Conservation (phyloP, 2,329 filamentous ascomycete species). For the Cercospora zeae-maydis region DNA sequence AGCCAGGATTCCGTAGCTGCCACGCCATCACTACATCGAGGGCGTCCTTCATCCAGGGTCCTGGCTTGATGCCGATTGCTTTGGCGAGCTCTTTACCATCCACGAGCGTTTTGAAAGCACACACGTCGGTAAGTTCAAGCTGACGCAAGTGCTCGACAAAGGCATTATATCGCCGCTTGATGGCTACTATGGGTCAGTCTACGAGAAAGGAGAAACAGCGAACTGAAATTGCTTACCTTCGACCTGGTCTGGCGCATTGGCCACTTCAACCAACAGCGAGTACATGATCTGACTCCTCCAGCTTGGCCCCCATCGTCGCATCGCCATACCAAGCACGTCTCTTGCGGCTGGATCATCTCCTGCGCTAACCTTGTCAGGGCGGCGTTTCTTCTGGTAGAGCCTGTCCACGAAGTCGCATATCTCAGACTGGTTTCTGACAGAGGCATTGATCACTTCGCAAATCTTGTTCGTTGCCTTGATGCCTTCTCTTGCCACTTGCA, state of each 20-base stretch:
- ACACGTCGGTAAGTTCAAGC: constrained; percentile 51
- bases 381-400: constrained; percentile 48
- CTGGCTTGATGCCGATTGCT: constrained; percentile 64
- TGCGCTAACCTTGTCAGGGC: constrained; percentile 46
- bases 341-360: constrained; percentile 46
- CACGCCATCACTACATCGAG: constrained; percentile 78
- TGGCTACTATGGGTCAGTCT: constrained; percentile 34
- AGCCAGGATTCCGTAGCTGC: constrained; percentile 77
- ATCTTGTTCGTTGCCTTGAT: constrained; percentile 76
- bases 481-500: constrained; percentile 68
- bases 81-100: constrained; percentile 72
- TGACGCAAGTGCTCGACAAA: constrained; percentile 53
- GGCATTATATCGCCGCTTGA: constrained; percentile 50
- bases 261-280: constrained; percentile 62
- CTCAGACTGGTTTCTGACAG: constrained; percentile 58
- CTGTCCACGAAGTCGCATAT: constrained; percentile 61
- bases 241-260: constrained; percentile 38
- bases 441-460: constrained; percentile 62
- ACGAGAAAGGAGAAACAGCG: constrained; percentile 3
- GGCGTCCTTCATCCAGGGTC: constrained; percentile 79
- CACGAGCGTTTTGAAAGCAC: constrained; percentile 51
- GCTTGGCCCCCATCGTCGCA: constrained; percentile 66
- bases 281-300: constrained; percentile 72
- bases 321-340: constrained; percentile 68
- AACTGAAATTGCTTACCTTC: constrained; percentile 40